Evolutionary conservation across 345 rosid genomes (phyloP).

Genomic region (Raphanus sativus): DNA sequence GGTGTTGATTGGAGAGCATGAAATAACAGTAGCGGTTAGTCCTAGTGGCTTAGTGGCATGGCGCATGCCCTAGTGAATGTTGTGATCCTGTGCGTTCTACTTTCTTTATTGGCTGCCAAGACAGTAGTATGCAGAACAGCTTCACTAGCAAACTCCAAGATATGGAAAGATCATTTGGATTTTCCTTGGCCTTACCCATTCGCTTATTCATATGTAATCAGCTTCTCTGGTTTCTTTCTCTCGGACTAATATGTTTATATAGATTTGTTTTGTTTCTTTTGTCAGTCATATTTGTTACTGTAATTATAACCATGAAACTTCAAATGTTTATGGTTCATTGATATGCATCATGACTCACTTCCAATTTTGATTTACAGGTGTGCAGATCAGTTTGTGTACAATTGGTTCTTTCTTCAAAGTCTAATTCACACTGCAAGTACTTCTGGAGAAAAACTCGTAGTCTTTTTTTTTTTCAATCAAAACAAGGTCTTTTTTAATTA

Average conservation of each 20-base stretch:
- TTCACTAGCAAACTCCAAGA: slow-evolving; percentile 57
- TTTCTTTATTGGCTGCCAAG: slow-evolving; percentile 86
- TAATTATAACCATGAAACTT: background rate
- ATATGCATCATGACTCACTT: background rate
- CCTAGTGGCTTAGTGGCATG: slow-evolving; percentile 62
- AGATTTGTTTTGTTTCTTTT: background rate
- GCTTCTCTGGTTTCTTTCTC: background rate
- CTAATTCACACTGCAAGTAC: background rate
- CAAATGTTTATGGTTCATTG: background rate
- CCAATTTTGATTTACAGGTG: background rate
- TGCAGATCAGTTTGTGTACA: background rate
- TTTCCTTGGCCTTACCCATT: too few relatives aligned
- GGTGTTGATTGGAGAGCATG: slow-evolving; percentile 57
- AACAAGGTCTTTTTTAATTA: background rate
- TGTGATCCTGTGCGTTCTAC: slow-evolving; percentile 58
- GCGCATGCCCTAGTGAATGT: slow-evolving; percentile 71
- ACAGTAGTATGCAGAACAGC: slow-evolving; percentile 43
- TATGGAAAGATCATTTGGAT: slow-evolving; percentile 96
- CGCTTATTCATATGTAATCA: background rate
- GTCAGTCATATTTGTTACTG: background rate
- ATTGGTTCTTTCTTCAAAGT: background rate
- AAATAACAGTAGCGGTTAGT: slow-evolving; percentile 76
- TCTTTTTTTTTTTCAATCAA: background rate
- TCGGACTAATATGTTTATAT: background rate
- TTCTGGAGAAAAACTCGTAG: background rate